Conservation (phyloP, 495 filamentous ascomycete species). For the Penicillium silybi region DNA sequence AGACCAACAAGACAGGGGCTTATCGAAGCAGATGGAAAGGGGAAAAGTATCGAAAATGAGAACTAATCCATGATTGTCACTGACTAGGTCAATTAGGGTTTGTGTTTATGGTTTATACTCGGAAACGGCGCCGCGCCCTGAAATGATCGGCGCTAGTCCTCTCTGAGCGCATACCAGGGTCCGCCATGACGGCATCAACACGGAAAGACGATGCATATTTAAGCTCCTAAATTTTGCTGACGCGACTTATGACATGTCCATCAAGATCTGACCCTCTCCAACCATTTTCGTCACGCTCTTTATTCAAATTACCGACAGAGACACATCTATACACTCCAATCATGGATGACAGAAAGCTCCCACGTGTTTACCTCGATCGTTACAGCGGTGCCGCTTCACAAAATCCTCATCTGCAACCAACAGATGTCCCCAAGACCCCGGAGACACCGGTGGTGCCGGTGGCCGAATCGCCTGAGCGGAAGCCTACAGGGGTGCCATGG, state of each 20-base stretch:
- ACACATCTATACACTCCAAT: neutral
- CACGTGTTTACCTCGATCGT: slow-evolving; percentile 15
- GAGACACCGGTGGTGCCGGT: neutral
- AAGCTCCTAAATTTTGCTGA: neutral
- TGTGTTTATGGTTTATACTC: neutral
- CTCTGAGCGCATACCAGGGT: slow-evolving; percentile 3
- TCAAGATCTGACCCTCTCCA: neutral
- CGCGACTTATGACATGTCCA: neutral
- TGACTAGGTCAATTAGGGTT: neutral
- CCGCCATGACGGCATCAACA: slow-evolving; percentile 9
- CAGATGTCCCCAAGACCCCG: slow-evolving; percentile 17
- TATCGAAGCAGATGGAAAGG: neutral
- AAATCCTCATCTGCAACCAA: slow-evolving; percentile 12
- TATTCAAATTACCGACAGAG: neutral
- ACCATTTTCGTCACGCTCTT: neutral
- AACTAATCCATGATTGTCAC: neutral
- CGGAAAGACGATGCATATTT: neutral
- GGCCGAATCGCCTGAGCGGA: neutral
- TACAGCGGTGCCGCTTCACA: slow-evolving; percentile 22
- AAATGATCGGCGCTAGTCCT: slow-evolving; percentile 8
- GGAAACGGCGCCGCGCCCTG: slow-evolving; percentile 5
- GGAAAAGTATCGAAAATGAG: neutral
- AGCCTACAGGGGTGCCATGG: slow-evolving; percentile 17
- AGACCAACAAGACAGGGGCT: neutral
- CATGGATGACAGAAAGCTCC: slow-evolving; percentile 21